Conservation (phyloP, 306 rosid species). For the Acacia crassicarpa region DNA sequence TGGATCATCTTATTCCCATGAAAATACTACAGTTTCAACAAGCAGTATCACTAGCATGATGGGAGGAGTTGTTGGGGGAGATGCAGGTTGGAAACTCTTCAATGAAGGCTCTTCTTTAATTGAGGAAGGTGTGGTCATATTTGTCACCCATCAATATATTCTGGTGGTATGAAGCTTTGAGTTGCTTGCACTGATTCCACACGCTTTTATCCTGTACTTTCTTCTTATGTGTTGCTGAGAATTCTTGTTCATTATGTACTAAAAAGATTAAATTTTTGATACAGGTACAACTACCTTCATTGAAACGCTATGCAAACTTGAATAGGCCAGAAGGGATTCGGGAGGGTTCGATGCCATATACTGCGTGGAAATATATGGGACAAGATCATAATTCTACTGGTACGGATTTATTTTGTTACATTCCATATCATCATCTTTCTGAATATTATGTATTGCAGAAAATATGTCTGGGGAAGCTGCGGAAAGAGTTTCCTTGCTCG, state of each 20-base stretch:
- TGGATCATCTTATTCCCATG: constrained; percentile 59
- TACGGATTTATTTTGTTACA: constrained; percentile 41
- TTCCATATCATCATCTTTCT: constrained; percentile 36
- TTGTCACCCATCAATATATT: constrained; percentile 93
- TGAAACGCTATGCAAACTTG: constrained; percentile 78
- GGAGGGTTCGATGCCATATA: constrained; percentile 96
- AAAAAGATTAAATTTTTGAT: constrained; percentile 34
- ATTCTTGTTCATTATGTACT: constrained; percentile 21
- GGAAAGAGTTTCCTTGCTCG: constrained; percentile 87
- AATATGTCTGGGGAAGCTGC: constrained; percentile 53
- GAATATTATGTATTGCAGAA: constrained; percentile 50
- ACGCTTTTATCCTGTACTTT: constrained; percentile 35
- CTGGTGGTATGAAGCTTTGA: constrained; percentile 85
- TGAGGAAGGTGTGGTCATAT: constrained; percentile 91
- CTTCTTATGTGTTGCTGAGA: constrained; percentile 29
- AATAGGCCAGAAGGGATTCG: constrained; percentile 88
- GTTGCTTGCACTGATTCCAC: constrained; percentile 46
- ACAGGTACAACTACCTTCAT: constrained; percentile 74
- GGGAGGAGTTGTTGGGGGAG: constrained; percentile 97
- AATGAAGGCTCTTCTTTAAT: constrained; percentile 83
- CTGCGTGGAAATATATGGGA: constrained; percentile 90
- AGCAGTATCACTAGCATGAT: constrained; percentile 90
- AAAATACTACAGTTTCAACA: constrained; percentile 54
- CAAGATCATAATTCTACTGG: constrained; percentile 52
- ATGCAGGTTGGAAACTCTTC: constrained; percentile 94